phyloP scores from a whole-genome alignment of 2,329 filamentous ascomycete species.

The Fusarium sp. region DNA sequence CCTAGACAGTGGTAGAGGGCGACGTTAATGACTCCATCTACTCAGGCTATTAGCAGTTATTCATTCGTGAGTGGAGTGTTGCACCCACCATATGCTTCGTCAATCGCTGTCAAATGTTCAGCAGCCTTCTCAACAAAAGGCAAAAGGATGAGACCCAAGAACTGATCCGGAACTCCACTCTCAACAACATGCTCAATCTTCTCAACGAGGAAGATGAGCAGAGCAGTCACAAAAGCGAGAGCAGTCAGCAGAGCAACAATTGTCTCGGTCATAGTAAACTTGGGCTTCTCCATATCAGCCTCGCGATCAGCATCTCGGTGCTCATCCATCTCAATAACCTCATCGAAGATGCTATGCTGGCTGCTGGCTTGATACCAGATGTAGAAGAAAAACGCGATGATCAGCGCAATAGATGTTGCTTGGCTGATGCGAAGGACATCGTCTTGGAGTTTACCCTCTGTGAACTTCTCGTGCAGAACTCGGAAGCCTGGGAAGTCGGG shows the following conservation, averaged over 20 bases:
- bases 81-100: constrained; percentile 68
- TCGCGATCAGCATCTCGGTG: constrained; percentile 66
- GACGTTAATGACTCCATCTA: constrained; percentile 72
- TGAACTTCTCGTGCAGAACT: constrained; percentile 43
- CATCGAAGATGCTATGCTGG: constrained; percentile 70
- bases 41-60: neutral
- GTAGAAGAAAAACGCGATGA: constrained; percentile 66
- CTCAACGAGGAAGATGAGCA: constrained; percentile 74
- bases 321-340: constrained; percentile 61
- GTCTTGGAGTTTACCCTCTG: constrained; percentile 50
- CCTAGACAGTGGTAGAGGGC: constrained; percentile 78
- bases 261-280: constrained; percentile 73
- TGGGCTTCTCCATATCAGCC: constrained; percentile 65
- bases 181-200: constrained; percentile 65
- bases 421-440: constrained; percentile 69
- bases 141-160: constrained; percentile 67
- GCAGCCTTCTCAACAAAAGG: constrained; percentile 77
- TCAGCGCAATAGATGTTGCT: constrained; percentile 68
- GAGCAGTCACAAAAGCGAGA: constrained; percentile 68
- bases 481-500: constrained; percentile 34
- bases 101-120: constrained; percentile 75
- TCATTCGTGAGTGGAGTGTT: accelerated
- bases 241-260: constrained; percentile 67
- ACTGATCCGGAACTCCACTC: constrained; percentile 46
- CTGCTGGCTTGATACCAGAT: constrained; percentile 72